Conservation (phyloP, 163 green algal genomes). For the Scenedesmus sp. region DNA sequence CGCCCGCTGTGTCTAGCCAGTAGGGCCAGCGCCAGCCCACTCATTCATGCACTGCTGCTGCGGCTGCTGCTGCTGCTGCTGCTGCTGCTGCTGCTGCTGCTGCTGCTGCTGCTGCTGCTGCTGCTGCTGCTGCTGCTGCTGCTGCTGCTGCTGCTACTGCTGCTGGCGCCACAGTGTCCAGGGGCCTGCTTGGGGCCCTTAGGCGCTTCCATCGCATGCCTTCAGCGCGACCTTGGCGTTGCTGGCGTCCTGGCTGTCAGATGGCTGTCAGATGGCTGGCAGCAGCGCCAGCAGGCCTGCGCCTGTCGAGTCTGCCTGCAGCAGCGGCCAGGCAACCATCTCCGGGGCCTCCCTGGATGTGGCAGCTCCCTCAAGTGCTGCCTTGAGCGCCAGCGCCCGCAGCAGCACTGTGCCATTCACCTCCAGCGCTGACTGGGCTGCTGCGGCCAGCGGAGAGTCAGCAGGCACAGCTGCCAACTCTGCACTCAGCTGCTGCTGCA, state of each 20-base stretch:
- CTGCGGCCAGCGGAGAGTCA: not conserved
- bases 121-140: no score
- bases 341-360: not conserved
- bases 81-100: no score
- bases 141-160: no score
- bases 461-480: not conserved
- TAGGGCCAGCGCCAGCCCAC: not conserved
- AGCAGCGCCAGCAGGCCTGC: not conserved
- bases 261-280: not conserved
- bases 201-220: not conserved
- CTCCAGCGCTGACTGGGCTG: not conserved
- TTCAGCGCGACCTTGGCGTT: not conserved
- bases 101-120: no score
- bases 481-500: not conserved
- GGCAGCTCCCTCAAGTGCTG: not conserved
- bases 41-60: no score
- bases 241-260: not conserved
- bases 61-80: no score
- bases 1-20: not conserved
- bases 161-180: no score
- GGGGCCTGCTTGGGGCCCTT: not conserved
- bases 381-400: not conserved
- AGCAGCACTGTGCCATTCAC: not conserved
- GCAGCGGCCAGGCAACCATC: not conserved
- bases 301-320: not conserved